Percentiles rank a stretch among this genome's conserved stretches.
These are phyloP conservation scores for Irpex rosettiformis DNA, from an alignment of 1,284 basidiomycete genomes.

Conservation along the genomic window DNA sequence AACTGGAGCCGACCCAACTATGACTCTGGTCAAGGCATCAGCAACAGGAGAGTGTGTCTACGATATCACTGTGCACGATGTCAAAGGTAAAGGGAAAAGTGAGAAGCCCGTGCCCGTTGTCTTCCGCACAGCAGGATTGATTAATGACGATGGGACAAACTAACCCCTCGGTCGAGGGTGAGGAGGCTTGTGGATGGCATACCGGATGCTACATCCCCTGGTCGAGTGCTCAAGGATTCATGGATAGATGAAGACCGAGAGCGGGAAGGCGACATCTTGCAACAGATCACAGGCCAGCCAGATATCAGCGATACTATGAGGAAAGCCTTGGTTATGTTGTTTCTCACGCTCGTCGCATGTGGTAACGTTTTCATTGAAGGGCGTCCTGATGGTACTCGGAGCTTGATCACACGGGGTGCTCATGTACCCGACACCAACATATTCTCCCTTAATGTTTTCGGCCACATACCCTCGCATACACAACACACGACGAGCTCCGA, in stretches of 20 bases:
- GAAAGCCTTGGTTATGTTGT: not conserved
- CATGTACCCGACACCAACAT: not conserved
- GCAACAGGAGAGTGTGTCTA: not conserved
- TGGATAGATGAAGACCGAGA: slow-evolving; percentile 11
- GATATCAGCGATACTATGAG: not conserved
- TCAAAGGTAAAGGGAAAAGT: not conserved
- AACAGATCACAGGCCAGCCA: not conserved
- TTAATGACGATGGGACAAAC: not conserved
- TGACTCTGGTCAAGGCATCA: not conserved
- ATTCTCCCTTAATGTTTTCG: not conserved
- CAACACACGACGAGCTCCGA: not conserved
- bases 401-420: not conserved
- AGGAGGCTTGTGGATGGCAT: slow-evolving; percentile 5
- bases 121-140: not conserved
- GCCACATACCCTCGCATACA: not conserved
- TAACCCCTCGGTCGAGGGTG: slow-evolving; percentile 1
- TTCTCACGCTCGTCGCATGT: not conserved
- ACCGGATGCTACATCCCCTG: not conserved
- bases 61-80: not conserved
- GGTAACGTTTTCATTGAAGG: slow-evolving; percentile 7
- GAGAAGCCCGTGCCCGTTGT: not conserved
- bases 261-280: slow-evolving; percentile 7
- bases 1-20: slow-evolving; percentile 5
- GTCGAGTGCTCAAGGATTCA: slow-evolving; percentile 8
- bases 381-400: not conserved